phyloP scores from a whole-genome alignment of 306 rosid species.

The Casuarina equisetifolia region DNA sequence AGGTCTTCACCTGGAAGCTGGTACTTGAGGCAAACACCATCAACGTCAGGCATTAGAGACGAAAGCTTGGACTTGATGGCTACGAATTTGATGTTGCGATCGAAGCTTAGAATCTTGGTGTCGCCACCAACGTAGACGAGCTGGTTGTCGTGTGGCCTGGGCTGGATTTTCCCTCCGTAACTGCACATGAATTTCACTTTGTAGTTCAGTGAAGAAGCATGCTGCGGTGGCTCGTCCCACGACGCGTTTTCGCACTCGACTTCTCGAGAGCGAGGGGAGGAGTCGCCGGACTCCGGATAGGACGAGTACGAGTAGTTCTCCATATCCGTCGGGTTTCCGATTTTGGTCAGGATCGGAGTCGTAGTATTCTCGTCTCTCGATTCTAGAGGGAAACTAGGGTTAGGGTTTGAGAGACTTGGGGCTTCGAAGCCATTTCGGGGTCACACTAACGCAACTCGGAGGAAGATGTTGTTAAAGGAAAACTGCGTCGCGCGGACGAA shows the following conservation, averaged over 20 bases:
- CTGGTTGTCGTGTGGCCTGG: slow-evolving; percentile 64
- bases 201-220: slow-evolving; percentile 16
- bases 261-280: slow-evolving; percentile 80
- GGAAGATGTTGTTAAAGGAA: neutral
- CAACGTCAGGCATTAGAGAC: slow-evolving; percentile 37
- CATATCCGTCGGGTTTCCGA: slow-evolving; percentile 23
- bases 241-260: slow-evolving; percentile 50
- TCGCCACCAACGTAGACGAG: slow-evolving; percentile 84
- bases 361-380: neutral
- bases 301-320: slow-evolving; percentile 59
- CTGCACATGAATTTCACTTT: slow-evolving; percentile 81
- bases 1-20: slow-evolving; percentile 93
- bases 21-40: slow-evolving; percentile 61
- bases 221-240: slow-evolving; percentile 49
- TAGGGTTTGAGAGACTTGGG: neutral
- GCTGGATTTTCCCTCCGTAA: slow-evolving; percentile 86
- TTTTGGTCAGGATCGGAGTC: no score
- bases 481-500: neutral
- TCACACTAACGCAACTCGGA: neutral
- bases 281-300: slow-evolving; percentile 67
- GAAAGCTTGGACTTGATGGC: slow-evolving; percentile 52
- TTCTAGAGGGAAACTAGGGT: neutral
- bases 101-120: slow-evolving; percentile 80
- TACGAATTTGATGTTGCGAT: slow-evolving; percentile 57
- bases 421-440: neutral